phyloP scores from a whole-genome alignment of 148 eudicot genomes.

The Chenopodium quinoa region DNA sequence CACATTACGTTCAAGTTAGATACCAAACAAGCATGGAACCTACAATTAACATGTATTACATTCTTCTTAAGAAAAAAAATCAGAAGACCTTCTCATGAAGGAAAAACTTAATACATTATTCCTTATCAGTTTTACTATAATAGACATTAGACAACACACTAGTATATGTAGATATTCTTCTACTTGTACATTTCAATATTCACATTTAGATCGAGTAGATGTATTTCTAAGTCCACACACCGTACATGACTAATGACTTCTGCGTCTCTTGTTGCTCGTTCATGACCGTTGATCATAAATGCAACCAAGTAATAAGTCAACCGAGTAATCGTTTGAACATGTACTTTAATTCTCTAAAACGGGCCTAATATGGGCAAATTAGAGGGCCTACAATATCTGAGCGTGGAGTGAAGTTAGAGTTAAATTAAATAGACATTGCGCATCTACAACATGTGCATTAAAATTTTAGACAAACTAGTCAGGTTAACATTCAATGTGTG shows the following conservation, averaged over 20 bases:
- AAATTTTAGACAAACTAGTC: not conserved
- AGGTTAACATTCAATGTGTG: conserved; percentile 17
- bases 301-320: not conserved
- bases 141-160: no score
- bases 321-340: not conserved
- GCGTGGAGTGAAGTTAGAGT: not conserved
- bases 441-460: conserved; percentile 18
- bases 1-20: not conserved
- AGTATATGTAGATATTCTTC: no score
- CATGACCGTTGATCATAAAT: not conserved
- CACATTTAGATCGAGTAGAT: not conserved
- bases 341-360: not conserved
- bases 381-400: not conserved
- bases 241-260: not conserved
- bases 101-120: no score
- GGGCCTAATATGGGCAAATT: not conserved
- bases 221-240: not conserved
- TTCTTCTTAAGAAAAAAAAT: no score
- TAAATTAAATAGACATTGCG: not conserved
- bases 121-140: no score
- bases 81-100: no score
- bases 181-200: no score
- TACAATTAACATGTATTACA: no score
- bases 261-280: not conserved
- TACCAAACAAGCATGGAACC: not conserved